Percentiles rank a stretch among this genome's conserved stretches.
Evolutionary conservation across 306 rosid genomes (phyloP).

Genomic region (Arachis hypogaea): DNA sequence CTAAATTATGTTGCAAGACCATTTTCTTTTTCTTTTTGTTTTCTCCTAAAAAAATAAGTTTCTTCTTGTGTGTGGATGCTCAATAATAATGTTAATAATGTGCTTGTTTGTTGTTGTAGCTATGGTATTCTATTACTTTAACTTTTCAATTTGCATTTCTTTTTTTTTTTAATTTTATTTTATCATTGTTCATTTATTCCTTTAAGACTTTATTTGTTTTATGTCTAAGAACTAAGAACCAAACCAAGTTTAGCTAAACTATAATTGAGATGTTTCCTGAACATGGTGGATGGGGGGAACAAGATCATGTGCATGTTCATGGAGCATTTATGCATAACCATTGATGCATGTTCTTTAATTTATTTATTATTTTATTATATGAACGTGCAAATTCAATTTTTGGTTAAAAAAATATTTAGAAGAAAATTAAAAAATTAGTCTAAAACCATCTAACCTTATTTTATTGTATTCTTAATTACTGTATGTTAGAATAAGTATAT

Average conservation of each 20-base stretch:
- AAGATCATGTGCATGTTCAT: constrained; percentile 67
- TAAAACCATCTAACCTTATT: too few species aligned
- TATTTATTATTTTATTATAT: background rate
- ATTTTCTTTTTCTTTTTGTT: constrained; percentile 36
- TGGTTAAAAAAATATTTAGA: background rate
- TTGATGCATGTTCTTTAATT: background rate
- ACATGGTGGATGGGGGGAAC: constrained; percentile 59
- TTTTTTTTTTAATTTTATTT: background rate
- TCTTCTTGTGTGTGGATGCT: constrained; percentile 35
- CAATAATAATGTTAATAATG: constrained; percentile 44
- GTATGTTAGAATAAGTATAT: too few species aligned
- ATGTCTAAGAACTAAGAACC: constrained; percentile 1
- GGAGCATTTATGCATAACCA: constrained; percentile 63
- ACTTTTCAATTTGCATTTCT: constrained; percentile 9
- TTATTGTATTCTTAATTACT: too few species aligned
- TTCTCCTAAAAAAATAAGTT: background rate
- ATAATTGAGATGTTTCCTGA: constrained; percentile 50
- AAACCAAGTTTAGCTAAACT: background rate
- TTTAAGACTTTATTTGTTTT: constrained; percentile 30
- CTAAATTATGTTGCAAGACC: constrained; percentile 46
- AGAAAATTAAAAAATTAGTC: background rate
- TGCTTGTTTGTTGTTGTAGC: constrained; percentile 43
- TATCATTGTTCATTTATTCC: constrained; percentile 17
- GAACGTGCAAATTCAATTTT: background rate
- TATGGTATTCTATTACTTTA: constrained; percentile 22